A percentile compares a stretch with the other conserved stretches of the same genome.
Conservation (phyloP, 495 filamentous ascomycete genomes). For the Neurospora hispaniola region DNA sequence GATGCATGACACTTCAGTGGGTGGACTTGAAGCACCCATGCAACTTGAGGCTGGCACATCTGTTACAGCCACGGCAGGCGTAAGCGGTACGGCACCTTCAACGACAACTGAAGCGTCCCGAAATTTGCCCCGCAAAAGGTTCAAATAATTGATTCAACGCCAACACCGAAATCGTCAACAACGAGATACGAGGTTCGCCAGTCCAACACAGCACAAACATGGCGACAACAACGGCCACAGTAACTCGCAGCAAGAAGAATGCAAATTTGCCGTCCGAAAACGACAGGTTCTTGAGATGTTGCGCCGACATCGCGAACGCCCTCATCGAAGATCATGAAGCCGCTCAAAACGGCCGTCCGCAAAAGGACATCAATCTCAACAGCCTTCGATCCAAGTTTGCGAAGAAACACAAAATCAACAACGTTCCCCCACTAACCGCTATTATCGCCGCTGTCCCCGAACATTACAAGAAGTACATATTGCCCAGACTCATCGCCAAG, state of each 20-base stretch:
- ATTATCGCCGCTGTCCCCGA: conserved; percentile 97
- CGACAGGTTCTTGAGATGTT: conserved; percentile 84
- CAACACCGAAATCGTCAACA: neutral
- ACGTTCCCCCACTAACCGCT: conserved; percentile 82
- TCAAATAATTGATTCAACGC: neutral
- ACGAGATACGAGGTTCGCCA: neutral
- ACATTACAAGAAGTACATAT: conserved; percentile 98
- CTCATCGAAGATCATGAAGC: conserved; percentile 90
- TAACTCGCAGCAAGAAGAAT: conserved; percentile 47
- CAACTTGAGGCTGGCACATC: neutral
- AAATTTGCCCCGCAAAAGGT: neutral
- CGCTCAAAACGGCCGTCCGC: conserved; percentile 56
- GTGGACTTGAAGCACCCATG: neutral
- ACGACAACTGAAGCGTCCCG: neutral
- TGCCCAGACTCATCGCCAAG: conserved; percentile 91
- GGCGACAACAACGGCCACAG: conserved; percentile 34
- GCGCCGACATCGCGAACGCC: conserved; percentile 86
- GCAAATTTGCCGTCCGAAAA: conserved; percentile 73
- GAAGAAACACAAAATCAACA: conserved; percentile 79
- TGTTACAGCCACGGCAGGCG: neutral
- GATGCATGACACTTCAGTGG: neutral
- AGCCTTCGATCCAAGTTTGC: conserved; percentile 74
- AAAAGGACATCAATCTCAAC: conserved; percentile 89
- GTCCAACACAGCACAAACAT: conserved; percentile 13
- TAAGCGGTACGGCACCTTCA: neutral